A percentile compares a stretch with the other conserved stretches of the same genome.
phyloP scores from a whole-genome alignment of 1,284 basidiomycete genomes.

The Fomitopsis schrenkii region DNA sequence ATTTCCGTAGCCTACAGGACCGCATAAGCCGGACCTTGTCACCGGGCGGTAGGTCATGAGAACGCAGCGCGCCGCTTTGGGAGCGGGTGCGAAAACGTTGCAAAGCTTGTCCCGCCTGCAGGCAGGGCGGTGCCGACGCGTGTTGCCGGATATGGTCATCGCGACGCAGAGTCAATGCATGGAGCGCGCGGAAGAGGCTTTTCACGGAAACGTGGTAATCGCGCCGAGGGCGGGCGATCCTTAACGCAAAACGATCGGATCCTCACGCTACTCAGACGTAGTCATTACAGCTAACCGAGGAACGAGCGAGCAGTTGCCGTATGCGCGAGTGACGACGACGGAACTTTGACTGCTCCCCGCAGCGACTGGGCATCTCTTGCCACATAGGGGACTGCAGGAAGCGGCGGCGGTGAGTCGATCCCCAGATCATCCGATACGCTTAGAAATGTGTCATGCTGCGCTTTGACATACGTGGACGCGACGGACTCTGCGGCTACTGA shows the following conservation, averaged over 20 bases:
- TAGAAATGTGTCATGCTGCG: conserved; percentile 21
- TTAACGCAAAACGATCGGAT: conserved; percentile 8
- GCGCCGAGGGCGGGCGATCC: conserved; percentile 5
- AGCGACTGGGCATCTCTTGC: conserved; percentile 3
- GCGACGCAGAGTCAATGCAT: conserved; percentile 1
- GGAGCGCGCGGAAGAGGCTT: not conserved
- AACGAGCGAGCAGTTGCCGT: conserved; percentile 9
- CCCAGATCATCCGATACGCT: conserved; percentile 17
- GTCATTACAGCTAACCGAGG: conserved; percentile 7
- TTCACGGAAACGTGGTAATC: not conserved
- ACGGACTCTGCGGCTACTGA: not conserved
- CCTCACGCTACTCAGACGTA: conserved; percentile 5
- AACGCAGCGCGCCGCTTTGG: not conserved
- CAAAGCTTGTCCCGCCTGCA: not conserved
- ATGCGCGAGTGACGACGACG: conserved; percentile 4
- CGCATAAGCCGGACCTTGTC: conserved; percentile 8
- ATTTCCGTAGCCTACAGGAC: conserved; percentile 15
- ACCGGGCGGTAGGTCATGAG: not conserved
- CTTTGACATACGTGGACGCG: conserved; percentile 9
- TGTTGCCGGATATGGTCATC: not conserved
- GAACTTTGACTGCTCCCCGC: not conserved
- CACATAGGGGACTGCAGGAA: conserved; percentile 1
- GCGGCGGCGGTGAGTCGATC: conserved; percentile 9
- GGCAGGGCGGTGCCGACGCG: conserved; percentile 4
- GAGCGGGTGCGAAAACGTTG: not conserved